Evolutionary conservation across 2,329 filamentous ascomycete genomes (phyloP).

Genomic region (Epicoccum nigrum): DNA sequence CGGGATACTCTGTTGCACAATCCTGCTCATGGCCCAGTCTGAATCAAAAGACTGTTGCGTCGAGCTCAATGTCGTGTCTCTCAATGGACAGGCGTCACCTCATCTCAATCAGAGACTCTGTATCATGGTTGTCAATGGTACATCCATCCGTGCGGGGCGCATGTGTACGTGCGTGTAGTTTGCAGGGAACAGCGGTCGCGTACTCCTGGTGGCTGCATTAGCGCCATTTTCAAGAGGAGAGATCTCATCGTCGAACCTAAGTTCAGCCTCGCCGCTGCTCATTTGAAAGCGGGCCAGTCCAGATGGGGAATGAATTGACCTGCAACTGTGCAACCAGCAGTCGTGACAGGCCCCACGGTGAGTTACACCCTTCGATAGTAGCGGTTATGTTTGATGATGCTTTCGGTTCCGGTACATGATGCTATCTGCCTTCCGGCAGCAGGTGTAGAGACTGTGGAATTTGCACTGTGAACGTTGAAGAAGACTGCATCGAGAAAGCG

Average conservation of each 20-base stretch:
- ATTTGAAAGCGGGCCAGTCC: constrained; percentile 2
- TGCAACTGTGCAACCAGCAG: constrained; percentile 4
- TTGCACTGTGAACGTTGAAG: neutral
- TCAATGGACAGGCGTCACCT: neutral
- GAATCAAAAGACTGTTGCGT: neutral
- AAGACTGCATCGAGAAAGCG: constrained; percentile 1
- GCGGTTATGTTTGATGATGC: constrained; percentile 1
- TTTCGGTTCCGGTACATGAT: neutral
- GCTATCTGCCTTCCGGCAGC: neutral
- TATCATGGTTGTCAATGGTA: neutral
- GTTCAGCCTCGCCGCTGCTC: constrained; percentile 8
- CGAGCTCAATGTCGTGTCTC: neutral
- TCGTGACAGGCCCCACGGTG: constrained; percentile 3
- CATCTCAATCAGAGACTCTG: neutral
- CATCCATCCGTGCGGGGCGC: constrained; percentile 7
- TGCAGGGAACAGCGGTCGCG: constrained; percentile 12
- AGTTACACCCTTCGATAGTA: constrained; percentile 1
- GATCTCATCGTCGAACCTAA: constrained; percentile 3
- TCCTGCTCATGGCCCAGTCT: neutral
- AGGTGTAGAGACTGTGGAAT: neutral
- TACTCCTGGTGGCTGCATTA: constrained; percentile 16
- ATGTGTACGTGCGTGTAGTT: constrained; percentile 6
- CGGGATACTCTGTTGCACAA: constrained; percentile 2
- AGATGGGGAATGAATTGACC: constrained; percentile 9
- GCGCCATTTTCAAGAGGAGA: constrained; percentile 7